Percentiles rank a stretch among this genome's conserved stretches.
Evolutionary conservation across 2,329 filamentous ascomycete genomes (phyloP).

Genomic region (Colletotrichum godetiae): DNA sequence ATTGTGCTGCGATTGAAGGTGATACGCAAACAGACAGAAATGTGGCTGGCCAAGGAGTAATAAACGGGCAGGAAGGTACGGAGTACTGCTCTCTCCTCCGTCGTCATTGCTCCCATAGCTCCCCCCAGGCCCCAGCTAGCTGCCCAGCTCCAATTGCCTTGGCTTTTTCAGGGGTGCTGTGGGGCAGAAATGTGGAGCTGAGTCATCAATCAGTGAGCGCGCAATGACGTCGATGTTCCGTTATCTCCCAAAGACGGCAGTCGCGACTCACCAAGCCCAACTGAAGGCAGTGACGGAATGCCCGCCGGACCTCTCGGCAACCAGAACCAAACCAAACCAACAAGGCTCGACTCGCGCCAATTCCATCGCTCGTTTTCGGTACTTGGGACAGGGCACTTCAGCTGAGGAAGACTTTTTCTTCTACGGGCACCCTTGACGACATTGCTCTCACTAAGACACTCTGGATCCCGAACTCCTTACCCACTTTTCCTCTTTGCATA

Average conservation of each 20-base stretch:
- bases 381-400: neutral
- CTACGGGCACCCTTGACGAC: conserved; percentile 1
- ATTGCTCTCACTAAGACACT: neutral
- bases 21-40: neutral
- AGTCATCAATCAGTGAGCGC: conserved; percentile 12
- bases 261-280: too few relatives aligned
- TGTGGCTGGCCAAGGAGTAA: neutral
- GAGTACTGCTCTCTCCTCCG: neutral
- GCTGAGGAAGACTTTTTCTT: neutral
- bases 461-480: neutral
- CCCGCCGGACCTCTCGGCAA: conserved; percentile 23
- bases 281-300: conserved; percentile 15
- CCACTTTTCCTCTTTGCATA: neutral
- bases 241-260: neutral
- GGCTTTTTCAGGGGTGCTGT: conserved; percentile 4
- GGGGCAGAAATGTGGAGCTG: conserved; percentile 9
- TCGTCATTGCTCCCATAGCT: conserved; percentile 9
- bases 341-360: neutral
- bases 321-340: neutral
- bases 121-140: neutral
- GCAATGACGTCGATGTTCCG: conserved; percentile 28
- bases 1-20: neutral
- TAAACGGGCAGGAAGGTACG: neutral
- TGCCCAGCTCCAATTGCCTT: conserved; percentile 8
- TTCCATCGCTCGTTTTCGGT: neutral